Base-by-base conservation (phyloP, 768 basidiomycete species). In the Naematelia aurantialba region DNA sequence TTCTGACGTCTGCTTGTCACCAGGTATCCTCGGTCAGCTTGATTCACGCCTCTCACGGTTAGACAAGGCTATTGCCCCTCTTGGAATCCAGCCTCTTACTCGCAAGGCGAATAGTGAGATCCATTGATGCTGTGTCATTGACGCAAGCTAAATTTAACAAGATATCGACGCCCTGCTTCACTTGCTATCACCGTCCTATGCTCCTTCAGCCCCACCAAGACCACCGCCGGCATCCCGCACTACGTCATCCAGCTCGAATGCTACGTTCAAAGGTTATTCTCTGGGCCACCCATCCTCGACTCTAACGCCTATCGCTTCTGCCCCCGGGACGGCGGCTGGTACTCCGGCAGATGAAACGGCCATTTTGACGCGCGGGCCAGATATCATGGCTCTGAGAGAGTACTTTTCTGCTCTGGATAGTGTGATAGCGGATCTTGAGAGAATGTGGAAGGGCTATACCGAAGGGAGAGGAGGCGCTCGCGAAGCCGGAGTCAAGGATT, bases 1-100 rank as follows among this genome's bases (percentile, higher is more conserved):
- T 19, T 22, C 26, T 25, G 4, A 5, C 5, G 11, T 4, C 11
- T 46, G 14, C 22, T n/a, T n/a, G n/a, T n/a, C n/a, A n/a, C 4
- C 42, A 75, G 72, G 67, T 24, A 73, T 76, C 17, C 66, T 76
- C 0, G 61, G 62, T 12, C 72, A 73, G 47, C 60, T 76, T 27
- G 75, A 76, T 53, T 68, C 70, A 2, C 54, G 75, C 44, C 53
- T 76, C 14, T 70, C 69, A 12, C 50, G 70, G 29, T 52, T 76
- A 5, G 75, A 76, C 56, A 76, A 76, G 58, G 72, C 72, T 1
- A 75, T 76, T 2, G 68, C 75, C 19, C 75, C 75, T 8, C 58
- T 76, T 11, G 75, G 75, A 2, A 57, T 76, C 12, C 72, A 74
- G 47, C 70, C 70, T 12, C 47, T 75, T 12, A 70, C 63, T n/a